Evolutionary conservation across 176 grass and related monocot species (phyloP).

Genomic region (Musa acuminata): DNA sequence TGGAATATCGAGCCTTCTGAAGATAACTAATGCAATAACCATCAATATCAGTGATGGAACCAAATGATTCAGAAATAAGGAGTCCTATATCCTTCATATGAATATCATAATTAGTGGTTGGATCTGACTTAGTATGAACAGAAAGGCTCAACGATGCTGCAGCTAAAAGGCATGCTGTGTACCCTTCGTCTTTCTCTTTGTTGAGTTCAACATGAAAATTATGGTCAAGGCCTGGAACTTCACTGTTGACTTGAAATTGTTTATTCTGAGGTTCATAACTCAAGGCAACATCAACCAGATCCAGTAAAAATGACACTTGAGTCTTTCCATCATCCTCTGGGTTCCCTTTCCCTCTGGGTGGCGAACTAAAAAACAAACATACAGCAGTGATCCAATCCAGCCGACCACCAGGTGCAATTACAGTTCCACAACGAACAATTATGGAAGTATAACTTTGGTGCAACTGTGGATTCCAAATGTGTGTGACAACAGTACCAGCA

Average conservation of each 20-base stretch:
- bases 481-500: slow-evolving; percentile 62
- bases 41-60: slow-evolving; percentile 36
- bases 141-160: slow-evolving; percentile 82
- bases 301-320: slow-evolving; percentile 60
- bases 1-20: slow-evolving; percentile 48
- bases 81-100: slow-evolving; percentile 77
- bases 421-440: slow-evolving; percentile 55
- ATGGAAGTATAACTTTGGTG: slow-evolving; percentile 66
- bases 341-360: slow-evolving; percentile 32
- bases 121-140: slow-evolving; percentile 43
- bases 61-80: slow-evolving; percentile 57
- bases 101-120: slow-evolving; percentile 53
- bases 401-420: slow-evolving; percentile 85
- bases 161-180: slow-evolving; percentile 75
- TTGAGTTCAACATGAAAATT: slow-evolving; percentile 27
- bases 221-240: slow-evolving; percentile 25
- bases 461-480: slow-evolving; percentile 63
- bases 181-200: slow-evolving; percentile 19
- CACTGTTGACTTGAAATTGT: slow-evolving; percentile 27
- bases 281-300: slow-evolving; percentile 83
- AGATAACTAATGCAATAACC: slow-evolving; percentile 55
- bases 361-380: slow-evolving; percentile 51
- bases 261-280: slow-evolving; percentile 74
- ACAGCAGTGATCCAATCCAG: slow-evolving; percentile 86
- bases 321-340: slow-evolving; percentile 18